These are phyloP conservation scores for Penicillium corylophilum DNA, from an alignment of 2,329 filamentous ascomycete genomes.

Conservation along the genomic window DNA sequence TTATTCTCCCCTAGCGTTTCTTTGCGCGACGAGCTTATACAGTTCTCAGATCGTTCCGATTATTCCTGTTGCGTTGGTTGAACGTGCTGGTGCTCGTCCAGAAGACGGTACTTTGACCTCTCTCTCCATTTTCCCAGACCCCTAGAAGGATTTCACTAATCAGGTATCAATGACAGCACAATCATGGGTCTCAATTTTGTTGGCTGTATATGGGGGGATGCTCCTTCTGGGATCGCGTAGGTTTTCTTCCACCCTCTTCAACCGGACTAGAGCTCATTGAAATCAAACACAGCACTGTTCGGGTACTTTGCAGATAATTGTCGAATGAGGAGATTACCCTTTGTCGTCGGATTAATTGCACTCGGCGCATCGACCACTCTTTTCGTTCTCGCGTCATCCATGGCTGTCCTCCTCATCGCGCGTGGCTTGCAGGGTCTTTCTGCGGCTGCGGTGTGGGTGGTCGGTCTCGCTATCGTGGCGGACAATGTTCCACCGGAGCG, in stretches of 20 bases:
- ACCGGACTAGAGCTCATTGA: neutral
- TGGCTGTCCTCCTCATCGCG: slow-evolving; percentile 51
- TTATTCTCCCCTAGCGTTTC: too few species aligned
- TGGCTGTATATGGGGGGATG: slow-evolving; percentile 69
- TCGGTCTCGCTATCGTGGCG: slow-evolving; percentile 58
- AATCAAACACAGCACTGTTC: slow-evolving; percentile 10
- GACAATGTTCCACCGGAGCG: slow-evolving; percentile 60
- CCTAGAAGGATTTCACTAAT: neutral
- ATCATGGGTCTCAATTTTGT: slow-evolving; percentile 67
- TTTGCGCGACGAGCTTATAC: neutral
- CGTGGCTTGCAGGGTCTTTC: slow-evolving; percentile 59
- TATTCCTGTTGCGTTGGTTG: slow-evolving; percentile 62
- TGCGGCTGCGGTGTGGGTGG: slow-evolving; percentile 60
- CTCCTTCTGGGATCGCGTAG: slow-evolving; percentile 52
- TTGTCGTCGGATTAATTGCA: slow-evolving; percentile 56
- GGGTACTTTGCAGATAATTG: slow-evolving; percentile 44
- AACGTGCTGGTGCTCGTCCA: slow-evolving; percentile 30
- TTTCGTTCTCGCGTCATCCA: slow-evolving; percentile 51
- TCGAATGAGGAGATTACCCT: slow-evolving; percentile 56
- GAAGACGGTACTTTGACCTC: slow-evolving; percentile 46
- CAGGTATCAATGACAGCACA: slow-evolving; percentile 50
- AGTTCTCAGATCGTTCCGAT: slow-evolving; percentile 61
- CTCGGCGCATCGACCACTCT: slow-evolving; percentile 55
- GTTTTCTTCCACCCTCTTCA: slow-evolving; percentile 5
- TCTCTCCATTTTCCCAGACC: neutral